phyloP scores from a whole-genome alignment of 176 grass and related monocot species.

The Bolboschoenus planiculmis region DNA sequence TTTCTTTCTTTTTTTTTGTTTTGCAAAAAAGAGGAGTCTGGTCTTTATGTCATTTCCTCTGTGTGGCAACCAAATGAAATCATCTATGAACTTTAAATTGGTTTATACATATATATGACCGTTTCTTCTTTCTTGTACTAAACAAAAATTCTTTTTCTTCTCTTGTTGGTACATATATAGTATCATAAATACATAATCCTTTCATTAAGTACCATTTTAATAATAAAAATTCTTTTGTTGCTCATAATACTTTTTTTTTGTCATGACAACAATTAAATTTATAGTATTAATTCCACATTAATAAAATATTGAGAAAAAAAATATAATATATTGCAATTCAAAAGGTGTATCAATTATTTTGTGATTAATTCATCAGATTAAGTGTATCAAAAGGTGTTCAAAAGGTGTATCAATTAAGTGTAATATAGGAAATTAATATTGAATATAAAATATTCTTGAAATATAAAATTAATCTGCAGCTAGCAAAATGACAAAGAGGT shows the following conservation, averaged over 20 bases:
- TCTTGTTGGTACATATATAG: background rate
- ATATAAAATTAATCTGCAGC: background rate
- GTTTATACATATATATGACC: background rate
- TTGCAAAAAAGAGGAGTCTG: background rate
- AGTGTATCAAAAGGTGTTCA: no score
- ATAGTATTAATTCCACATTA: no score
- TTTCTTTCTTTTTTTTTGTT: background rate
- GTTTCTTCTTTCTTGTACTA: constrained; percentile 5
- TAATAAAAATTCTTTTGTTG: background rate
- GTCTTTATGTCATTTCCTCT: constrained; percentile 11
- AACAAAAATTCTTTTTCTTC: background rate
- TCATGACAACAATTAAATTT: background rate
- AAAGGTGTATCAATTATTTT: no score
- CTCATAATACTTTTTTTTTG: background rate
- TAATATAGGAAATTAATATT: background rate
- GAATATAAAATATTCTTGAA: background rate
- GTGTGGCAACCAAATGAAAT: background rate
- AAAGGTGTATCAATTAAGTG: no score
- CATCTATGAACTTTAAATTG: background rate
- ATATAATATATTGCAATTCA: no score
- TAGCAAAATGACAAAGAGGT: background rate
- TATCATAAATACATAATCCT: no score
- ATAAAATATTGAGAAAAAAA: no score
- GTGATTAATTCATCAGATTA: no score
- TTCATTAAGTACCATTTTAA: background rate